Conservation (phyloP, 139 green algal species). For the Tetraselmis striata region DNA sequence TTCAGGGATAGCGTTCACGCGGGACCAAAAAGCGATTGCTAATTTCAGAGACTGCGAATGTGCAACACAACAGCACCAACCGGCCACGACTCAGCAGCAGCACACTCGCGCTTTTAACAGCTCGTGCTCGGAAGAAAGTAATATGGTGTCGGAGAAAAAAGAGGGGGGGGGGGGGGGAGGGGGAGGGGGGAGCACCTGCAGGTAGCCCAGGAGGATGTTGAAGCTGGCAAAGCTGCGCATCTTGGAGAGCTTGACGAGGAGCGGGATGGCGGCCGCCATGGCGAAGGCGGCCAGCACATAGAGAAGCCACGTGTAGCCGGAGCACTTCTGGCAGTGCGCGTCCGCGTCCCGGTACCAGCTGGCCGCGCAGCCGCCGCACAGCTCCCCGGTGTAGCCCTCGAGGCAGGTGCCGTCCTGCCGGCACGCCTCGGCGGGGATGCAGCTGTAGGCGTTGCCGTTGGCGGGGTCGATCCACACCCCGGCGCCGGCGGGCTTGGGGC, state of each 20-base stretch:
- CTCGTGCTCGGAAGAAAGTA: too few species aligned
- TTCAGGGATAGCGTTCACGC: too few species aligned
- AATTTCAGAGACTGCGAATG: too few species aligned
- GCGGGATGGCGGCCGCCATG: background rate
- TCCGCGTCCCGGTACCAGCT: background rate
- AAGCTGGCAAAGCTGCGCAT: background rate
- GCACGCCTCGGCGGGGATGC: background rate
- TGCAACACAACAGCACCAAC: too few species aligned
- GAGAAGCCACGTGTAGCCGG: background rate
- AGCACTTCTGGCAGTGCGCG: background rate
- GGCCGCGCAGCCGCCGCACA: background rate
- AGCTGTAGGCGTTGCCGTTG: background rate
- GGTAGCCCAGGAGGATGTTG: constrained; percentile 1
- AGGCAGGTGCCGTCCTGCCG: background rate
- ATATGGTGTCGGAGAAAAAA: too few species aligned
- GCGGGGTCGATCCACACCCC: background rate
- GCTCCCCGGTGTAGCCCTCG: background rate
- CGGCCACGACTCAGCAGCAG: too few species aligned
- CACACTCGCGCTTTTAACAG: too few species aligned
- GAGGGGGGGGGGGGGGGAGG: too few species aligned
- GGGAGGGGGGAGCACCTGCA: background rate
- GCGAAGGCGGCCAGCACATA: background rate
- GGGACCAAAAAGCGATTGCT: too few species aligned
- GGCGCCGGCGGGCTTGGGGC: background rate
- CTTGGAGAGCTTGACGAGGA: background rate